Conservation (phyloP, 805 yeast species). For the Kodamaea sagamina region DNA sequence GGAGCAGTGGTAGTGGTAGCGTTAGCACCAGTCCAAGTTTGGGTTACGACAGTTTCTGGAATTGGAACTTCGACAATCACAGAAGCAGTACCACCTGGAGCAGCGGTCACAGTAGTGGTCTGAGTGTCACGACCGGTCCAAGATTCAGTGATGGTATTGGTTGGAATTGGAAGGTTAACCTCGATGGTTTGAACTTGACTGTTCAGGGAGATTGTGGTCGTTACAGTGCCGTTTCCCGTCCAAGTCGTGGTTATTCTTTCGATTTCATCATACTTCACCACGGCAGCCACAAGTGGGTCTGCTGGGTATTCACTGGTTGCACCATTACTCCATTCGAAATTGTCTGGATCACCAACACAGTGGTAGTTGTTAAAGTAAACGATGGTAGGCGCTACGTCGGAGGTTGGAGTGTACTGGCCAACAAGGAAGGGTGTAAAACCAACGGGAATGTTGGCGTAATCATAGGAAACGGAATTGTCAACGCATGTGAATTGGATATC, state of each 20-base stretch:
- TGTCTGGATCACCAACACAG: too few relatives aligned
- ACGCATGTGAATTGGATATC: too few relatives aligned
- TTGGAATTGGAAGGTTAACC: conserved; percentile 10
- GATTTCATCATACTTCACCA: too few relatives aligned
- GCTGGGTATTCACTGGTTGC: conserved; percentile 4
- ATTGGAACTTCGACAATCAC: conserved; percentile 11
- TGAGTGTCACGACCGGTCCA: conserved; percentile 11
- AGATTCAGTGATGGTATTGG: conserved; percentile 13
- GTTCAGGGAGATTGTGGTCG: too few relatives aligned
- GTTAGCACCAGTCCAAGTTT: conserved; percentile 8
- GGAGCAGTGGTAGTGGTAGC: conserved; percentile 5
- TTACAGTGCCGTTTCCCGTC: too few relatives aligned
- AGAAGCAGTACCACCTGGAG: neutral
- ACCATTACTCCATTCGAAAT: too few relatives aligned
- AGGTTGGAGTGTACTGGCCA: conserved; percentile 4
- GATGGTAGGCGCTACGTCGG: conserved; percentile 3
- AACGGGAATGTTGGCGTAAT: too few relatives aligned
- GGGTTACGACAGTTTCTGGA: neutral
- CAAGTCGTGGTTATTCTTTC: too few relatives aligned
- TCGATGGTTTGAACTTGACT: conserved; percentile 7
- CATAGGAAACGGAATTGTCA: too few relatives aligned
- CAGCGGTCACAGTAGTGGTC: neutral
- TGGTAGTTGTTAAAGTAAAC: neutral
- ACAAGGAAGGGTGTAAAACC: too few relatives aligned
- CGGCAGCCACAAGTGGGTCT: too few relatives aligned